Base-by-base conservation (phyloP, 805 yeast species). In the Spathaspora arborariae region DNA sequence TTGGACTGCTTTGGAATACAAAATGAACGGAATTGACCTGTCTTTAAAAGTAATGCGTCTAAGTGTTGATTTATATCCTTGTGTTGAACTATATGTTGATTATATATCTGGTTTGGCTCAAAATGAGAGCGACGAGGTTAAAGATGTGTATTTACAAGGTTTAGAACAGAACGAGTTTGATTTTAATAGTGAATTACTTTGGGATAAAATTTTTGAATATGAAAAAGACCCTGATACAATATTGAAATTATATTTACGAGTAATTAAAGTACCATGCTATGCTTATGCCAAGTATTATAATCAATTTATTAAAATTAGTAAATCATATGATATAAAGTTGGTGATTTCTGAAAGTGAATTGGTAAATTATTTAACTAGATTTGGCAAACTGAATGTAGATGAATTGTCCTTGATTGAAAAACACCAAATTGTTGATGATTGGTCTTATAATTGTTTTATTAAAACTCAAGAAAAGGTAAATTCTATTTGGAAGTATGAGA, bases 261-360 rank as follows among this genome's bases (percentile, higher is more conserved):
- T 82, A 40, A 62, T 81, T 35, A 58, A 59, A 36, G 69, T 87
- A 2, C 98, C 98, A 0, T 64, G 92, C 39, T 92, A 92, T 63
- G 96, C 90, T 56, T 91, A 89, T 61, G 84, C 97, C 0, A 81
- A 78, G 52, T 92, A 84, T 61, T 86, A 79, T 56, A 81, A 70
- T 68, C 59, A 72, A 57, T 64, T 80, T 57, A 56, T 68, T 49
- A 69, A 70, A 51, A 51, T 70, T 50, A 57, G 60, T 50, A 66
- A 70, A 42, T 57, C 63, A 24, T 66, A 67, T 58, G 56, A 54
- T 5, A 46, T 74, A 2, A 35, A 38, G 2, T 13, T 30, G 41
- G 42, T 21, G 11, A 36, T 36, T 8, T 53, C 50, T 2, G 15
- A 11, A 27, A n/a, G 11, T 7, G 35, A 30, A 13, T 49, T 65